phyloP scores from a whole-genome alignment of 2,329 filamentous ascomycete genomes.

The Thyridium curvatum region DNA sequence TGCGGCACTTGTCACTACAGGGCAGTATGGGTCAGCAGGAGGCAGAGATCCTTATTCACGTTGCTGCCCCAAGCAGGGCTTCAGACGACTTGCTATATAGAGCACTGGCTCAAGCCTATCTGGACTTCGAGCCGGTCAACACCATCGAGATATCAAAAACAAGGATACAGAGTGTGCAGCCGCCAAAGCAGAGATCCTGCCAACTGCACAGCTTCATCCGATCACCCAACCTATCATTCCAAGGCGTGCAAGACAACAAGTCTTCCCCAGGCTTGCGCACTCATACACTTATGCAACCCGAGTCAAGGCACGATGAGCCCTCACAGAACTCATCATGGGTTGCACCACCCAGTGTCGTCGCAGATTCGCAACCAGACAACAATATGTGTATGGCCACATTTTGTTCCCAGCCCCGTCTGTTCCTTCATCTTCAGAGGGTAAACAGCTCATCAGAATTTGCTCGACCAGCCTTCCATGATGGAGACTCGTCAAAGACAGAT shows the following conservation, averaged over 20 bases:
- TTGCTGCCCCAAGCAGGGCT: conserved; percentile 41
- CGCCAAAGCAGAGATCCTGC: too few relatives aligned
- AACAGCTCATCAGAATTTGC: conserved; percentile 19
- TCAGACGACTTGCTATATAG: conserved; percentile 43
- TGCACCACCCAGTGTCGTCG: conserved; percentile 42
- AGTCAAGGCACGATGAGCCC: conserved; percentile 8
- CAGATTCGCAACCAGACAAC: conserved; percentile 45
- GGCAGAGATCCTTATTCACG: conserved; percentile 50
- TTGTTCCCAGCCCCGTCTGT: conserved; percentile 42
- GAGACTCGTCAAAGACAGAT: too few relatives aligned
- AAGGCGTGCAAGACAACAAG: conserved; percentile 19
- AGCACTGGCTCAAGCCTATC: conserved; percentile 42
- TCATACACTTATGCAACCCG: conserved; percentile 1
- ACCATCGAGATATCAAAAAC: not conserved
- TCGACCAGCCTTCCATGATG: too few relatives aligned
- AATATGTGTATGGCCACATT: conserved; percentile 21
- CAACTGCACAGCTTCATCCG: conserved; percentile 3
- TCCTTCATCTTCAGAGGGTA: conserved; percentile 37
- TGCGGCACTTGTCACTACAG: too few relatives aligned
- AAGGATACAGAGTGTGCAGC: not conserved
- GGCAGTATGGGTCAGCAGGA: conserved; percentile 16
- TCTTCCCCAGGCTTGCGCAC: conserved; percentile 13
- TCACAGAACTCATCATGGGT: conserved; percentile 27
- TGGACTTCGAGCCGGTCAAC: conserved; percentile 33
- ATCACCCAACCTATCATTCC: conserved; percentile 21